These are phyloP conservation scores for Penicillium hordei DNA, from an alignment of 2,329 filamentous ascomycete species.

Conservation along the genomic window DNA sequence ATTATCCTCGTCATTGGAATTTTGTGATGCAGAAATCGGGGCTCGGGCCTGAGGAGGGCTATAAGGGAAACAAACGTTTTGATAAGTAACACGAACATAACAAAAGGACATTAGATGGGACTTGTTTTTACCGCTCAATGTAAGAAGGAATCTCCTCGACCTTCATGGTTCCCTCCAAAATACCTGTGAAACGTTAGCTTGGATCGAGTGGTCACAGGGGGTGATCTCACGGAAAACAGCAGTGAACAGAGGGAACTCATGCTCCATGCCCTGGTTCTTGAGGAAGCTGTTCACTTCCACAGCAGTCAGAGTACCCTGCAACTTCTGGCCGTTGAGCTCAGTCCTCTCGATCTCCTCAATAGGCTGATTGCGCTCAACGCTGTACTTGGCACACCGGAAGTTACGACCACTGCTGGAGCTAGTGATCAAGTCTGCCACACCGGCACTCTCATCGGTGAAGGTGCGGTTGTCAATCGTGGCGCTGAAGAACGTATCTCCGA, in stretches of 20 bases:
- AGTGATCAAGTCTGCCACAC: slow-evolving; percentile 93
- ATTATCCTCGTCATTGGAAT: slow-evolving; percentile 18
- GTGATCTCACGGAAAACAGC: slow-evolving; percentile 67
- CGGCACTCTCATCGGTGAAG: slow-evolving; percentile 95
- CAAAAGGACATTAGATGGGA: slow-evolving; percentile 5
- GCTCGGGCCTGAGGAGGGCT: slow-evolving; percentile 22
- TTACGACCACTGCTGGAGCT: slow-evolving; percentile 90
- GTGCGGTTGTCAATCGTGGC: slow-evolving; percentile 77
- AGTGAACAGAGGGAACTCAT: slow-evolving; percentile 88
- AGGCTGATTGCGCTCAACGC: slow-evolving; percentile 72
- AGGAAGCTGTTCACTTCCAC: slow-evolving; percentile 89
- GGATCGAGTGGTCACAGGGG: slow-evolving; percentile 10
- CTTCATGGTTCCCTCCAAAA: slow-evolving; percentile 72
- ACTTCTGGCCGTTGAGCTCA: slow-evolving; percentile 93
- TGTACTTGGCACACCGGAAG: slow-evolving; percentile 88
- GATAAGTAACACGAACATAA: slow-evolving; percentile 23
- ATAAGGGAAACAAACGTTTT: slow-evolving; percentile 12
- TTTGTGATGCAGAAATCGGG: slow-evolving; percentile 15
- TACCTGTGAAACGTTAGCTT: slow-evolving; percentile 50
- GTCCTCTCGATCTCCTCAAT: slow-evolving; percentile 85
- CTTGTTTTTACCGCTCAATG: slow-evolving; percentile 50
- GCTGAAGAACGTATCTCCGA: slow-evolving; percentile 89
- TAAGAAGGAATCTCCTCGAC: slow-evolving; percentile 79
- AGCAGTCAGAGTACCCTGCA: slow-evolving; percentile 91
- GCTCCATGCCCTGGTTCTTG: slow-evolving; percentile 71